Percentiles rank a stretch among this genome's conserved stretches.
Evolutionary conservation across 1,139 yeast species (phyloP).

Genomic region (Hemisphaericaspora xylanilytica): DNA sequence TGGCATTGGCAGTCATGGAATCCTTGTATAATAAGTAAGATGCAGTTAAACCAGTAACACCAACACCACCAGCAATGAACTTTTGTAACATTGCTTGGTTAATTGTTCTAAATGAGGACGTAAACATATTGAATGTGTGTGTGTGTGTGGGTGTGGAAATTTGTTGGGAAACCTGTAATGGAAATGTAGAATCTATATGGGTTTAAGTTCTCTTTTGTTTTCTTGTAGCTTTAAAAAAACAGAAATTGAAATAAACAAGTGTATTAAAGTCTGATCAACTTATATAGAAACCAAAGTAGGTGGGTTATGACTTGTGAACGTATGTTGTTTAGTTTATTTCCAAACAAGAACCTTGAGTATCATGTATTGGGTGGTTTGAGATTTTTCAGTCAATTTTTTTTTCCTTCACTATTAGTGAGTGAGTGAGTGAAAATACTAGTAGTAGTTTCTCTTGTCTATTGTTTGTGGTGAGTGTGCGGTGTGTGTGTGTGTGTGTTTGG

Average conservation of each 20-base stretch:
- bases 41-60: conserved; percentile 67
- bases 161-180: neutral
- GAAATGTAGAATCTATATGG: neutral
- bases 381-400: conserved; percentile 2
- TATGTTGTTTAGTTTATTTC: neutral
- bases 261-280: neutral
- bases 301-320: neutral
- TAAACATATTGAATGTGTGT: conserved; percentile 30
- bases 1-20: conserved; percentile 83
- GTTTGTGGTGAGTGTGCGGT: neutral
- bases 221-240: neutral
- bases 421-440: neutral
- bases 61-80: conserved; percentile 61
- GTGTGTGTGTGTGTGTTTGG: neutral
- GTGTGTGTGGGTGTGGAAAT: neutral
- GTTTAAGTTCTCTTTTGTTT: neutral
- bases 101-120: conserved; percentile 22
- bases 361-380: too few relatives aligned
- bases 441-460: too few relatives aligned
- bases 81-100: conserved; percentile 47
- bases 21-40: conserved; percentile 77
- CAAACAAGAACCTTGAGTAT: too few relatives aligned
- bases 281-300: neutral
- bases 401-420: conserved; percentile 4
- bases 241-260: neutral